phyloP scores from a whole-genome alignment of 495 filamentous ascomycete genomes.

The Aspergillus kassunensis region DNA sequence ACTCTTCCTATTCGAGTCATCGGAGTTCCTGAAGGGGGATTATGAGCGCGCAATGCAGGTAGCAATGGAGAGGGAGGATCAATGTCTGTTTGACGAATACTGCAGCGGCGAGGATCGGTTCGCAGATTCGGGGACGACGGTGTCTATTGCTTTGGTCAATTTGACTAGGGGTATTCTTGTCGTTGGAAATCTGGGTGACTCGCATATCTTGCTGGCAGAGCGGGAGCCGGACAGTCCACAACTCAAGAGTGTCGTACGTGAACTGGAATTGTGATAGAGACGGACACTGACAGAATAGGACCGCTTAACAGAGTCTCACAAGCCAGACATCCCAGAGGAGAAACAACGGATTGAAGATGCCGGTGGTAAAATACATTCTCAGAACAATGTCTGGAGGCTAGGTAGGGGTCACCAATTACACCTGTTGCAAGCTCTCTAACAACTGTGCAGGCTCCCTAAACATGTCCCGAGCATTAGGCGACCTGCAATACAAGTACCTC shows the following conservation, averaged over 20 bases:
- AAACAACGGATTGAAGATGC: conserved; percentile 33
- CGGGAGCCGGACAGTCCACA: conserved; percentile 17
- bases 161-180: conserved; percentile 33
- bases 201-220: conserved; percentile 36
- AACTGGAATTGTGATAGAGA: not conserved
- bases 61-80: conserved; percentile 16
- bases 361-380: conserved; percentile 28
- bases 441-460: conserved; percentile 29
- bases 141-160: conserved; percentile 34
- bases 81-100: conserved; percentile 24
- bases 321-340: conserved; percentile 32
- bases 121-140: conserved; percentile 35
- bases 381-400: conserved; percentile 27
- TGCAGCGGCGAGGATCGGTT: conserved; percentile 23
- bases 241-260: conserved; percentile 1
- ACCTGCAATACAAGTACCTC: conserved; percentile 42
- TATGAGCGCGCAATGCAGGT: conserved; percentile 18
- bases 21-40: conserved; percentile 24
- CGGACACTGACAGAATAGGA: conserved; percentile 17
- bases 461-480: conserved; percentile 43
- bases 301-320: conserved; percentile 35
- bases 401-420: conserved; percentile 20
- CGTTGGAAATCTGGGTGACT: conserved; percentile 40
- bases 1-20: conserved; percentile 23
- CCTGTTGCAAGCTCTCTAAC: not conserved